Evolutionary conservation across 257 asterid genomes (phyloP).

Genomic region (Capsicum rhomboideum): DNA sequence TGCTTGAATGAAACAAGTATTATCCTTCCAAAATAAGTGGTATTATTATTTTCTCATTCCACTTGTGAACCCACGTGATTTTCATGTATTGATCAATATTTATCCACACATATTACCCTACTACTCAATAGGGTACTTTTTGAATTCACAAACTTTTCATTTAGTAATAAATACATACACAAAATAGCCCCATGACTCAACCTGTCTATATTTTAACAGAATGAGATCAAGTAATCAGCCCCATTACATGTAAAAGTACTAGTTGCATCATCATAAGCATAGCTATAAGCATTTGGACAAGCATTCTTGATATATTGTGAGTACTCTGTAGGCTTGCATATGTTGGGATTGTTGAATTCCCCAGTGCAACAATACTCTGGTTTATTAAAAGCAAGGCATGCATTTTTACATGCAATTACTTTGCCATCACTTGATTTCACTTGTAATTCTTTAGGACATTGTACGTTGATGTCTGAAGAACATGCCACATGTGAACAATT

Average conservation of each 20-base stretch:
- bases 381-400: constrained; percentile 42
- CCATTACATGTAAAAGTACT: constrained; percentile 57
- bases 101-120: neutral
- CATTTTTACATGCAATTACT: constrained; percentile 49
- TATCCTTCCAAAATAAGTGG: neutral
- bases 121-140: neutral
- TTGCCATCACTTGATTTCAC: constrained; percentile 15
- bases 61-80: neutral
- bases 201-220: constrained; percentile 8
- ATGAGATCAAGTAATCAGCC: constrained; percentile 30
- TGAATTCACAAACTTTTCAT: neutral
- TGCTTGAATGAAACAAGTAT: neutral
- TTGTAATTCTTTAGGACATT: constrained; percentile 41
- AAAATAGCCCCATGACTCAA: neutral
- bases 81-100: neutral
- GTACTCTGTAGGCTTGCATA: constrained; percentile 43
- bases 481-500: constrained; percentile 39
- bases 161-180: neutral
- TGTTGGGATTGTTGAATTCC: constrained; percentile 29
- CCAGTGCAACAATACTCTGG: constrained; percentile 58
- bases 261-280: constrained; percentile 51
- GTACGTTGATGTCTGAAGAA: constrained; percentile 23
- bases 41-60: neutral
- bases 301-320: constrained; percentile 44
- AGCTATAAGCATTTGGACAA: constrained; percentile 60